phyloP scores from a whole-genome alignment of 306 rosid species.

The Gleditsia sinensis region DNA sequence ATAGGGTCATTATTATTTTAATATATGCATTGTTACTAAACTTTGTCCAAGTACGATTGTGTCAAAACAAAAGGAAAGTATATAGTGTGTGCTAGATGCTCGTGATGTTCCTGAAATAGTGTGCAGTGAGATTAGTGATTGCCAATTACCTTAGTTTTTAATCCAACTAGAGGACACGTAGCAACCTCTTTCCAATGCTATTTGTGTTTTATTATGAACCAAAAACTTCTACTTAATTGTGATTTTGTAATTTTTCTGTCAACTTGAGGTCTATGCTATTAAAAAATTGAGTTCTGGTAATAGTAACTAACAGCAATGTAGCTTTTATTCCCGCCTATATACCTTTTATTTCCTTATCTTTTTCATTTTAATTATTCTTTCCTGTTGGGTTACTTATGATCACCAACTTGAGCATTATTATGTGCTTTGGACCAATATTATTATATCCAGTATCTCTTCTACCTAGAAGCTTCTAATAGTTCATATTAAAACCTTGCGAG shows the following conservation, averaged over 20 bases:
- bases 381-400: background rate
- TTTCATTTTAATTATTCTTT: background rate
- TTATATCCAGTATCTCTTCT: background rate
- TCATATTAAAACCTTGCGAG: too few species aligned
- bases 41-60: slow-evolving; percentile 23
- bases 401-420: background rate
- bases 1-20: background rate
- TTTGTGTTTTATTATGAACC: background rate
- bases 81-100: slow-evolving; percentile 5
- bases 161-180: background rate
- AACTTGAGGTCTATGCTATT: background rate
- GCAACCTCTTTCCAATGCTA: background rate
- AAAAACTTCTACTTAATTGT: background rate
- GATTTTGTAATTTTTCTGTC: background rate
- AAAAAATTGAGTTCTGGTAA: background rate
- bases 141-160: background rate
- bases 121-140: slow-evolving; percentile 18
- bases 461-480: background rate
- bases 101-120: slow-evolving; percentile 33
- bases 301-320: background rate
- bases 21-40: too few species aligned
- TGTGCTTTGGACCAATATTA: background rate
- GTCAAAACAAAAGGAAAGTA: background rate
- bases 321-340: background rate
- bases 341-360: background rate